A percentile compares a stretch with the other conserved stretches of the same genome.
Evolutionary conservation across 371 early-diverging fungal species (phyloP).

Genomic region (Circinella umbellata): DNA sequence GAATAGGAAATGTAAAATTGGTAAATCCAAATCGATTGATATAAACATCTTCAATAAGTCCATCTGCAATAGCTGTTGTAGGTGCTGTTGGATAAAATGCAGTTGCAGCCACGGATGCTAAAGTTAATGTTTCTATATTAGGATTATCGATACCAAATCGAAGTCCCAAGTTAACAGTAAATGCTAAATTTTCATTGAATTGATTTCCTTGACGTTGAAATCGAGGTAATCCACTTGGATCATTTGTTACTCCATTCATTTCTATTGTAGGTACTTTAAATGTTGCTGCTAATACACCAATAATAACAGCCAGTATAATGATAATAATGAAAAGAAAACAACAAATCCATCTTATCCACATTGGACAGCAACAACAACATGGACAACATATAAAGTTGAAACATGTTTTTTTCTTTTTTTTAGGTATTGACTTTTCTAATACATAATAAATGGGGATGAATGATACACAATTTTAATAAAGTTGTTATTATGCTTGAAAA

Average conservation of each 20-base stretch:
- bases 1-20: conserved; percentile 17
- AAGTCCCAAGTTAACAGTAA: conserved; percentile 15
- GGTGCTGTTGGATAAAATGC: conserved; percentile 17
- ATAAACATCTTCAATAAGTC: background rate
- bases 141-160: conserved; percentile 14
- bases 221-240: conserved; percentile 26
- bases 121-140: conserved; percentile 10
- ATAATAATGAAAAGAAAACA: conserved; percentile 43
- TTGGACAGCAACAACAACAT: conserved; percentile 39
- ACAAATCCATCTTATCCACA: conserved; percentile 47
- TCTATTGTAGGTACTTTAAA: conserved; percentile 41
- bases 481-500: background rate
- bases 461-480: too few species aligned
- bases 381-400: conserved; percentile 45
- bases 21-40: conserved; percentile 13
- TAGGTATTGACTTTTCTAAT: background rate
- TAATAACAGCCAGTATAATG: conserved; percentile 35
- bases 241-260: conserved; percentile 35
- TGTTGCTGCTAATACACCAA: conserved; percentile 43
- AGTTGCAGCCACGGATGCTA: conserved; percentile 1
- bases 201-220: conserved; percentile 8
- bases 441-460: too few species aligned
- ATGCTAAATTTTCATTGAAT: conserved; percentile 5
- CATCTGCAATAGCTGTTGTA: background rate
- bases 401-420: conserved; percentile 8